phyloP scores from a whole-genome alignment of 2,329 filamentous ascomycete species.

The Hymenoscyphus albidus region DNA sequence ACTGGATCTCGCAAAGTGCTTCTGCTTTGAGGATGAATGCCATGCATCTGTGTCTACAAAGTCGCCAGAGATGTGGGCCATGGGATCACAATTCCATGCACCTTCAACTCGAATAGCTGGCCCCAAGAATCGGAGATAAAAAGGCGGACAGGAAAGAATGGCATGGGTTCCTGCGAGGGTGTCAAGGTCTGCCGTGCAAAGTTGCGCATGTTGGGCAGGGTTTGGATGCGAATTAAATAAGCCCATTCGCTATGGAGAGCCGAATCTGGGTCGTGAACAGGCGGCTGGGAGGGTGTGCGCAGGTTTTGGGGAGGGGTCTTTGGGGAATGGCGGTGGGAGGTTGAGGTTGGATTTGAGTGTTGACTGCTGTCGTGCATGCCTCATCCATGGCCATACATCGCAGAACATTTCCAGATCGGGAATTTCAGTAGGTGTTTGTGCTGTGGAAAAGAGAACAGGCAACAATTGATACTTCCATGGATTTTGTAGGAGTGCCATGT shows the following conservation, averaged over 20 bases:
- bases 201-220: conserved; percentile 1
- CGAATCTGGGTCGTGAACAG: neutral
- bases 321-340: conserved; percentile 9
- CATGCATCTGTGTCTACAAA: neutral
- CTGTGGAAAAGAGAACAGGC: neutral
- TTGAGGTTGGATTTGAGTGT: conserved; percentile 3
- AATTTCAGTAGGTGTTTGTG: neutral
- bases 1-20: conserved; percentile 5
- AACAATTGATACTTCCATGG: neutral
- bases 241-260: conserved; percentile 5
- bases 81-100: conserved; percentile 1
- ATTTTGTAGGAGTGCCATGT: neutral
- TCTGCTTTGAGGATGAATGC: neutral
- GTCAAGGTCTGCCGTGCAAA: conserved; percentile 2
- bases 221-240: neutral
- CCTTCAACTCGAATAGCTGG: neutral
- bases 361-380: conserved; percentile 3
- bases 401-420: neutral
- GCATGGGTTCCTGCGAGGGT: conserved; percentile 3
- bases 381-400: neutral
- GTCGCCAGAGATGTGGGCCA: neutral
- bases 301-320: conserved; percentile 3
- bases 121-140: conserved; percentile 8
- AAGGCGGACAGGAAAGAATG: conserved; percentile 7
- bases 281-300: conserved; percentile 1